phyloP scores from a whole-genome alignment of 2,329 filamentous ascomycete species.

The Rugonectria rugulosa region DNA sequence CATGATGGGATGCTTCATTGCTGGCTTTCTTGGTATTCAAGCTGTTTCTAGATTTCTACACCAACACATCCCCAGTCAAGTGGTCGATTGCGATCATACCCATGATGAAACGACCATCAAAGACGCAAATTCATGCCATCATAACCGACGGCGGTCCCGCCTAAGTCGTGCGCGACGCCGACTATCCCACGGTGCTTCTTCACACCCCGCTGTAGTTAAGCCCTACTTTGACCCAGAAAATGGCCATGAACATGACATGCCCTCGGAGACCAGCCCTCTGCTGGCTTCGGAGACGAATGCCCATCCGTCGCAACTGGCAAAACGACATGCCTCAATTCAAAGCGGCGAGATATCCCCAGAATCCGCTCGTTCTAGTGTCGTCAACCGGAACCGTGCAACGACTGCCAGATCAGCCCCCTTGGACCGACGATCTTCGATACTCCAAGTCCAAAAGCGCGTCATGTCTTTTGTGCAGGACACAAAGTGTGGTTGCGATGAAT shows the following conservation, averaged over 20 bases:
- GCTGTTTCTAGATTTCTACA: constrained; percentile 76
- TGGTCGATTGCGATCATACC: constrained; percentile 81
- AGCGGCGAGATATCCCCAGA: constrained; percentile 41
- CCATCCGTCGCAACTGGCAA: constrained; percentile 31
- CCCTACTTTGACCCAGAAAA: constrained; percentile 30
- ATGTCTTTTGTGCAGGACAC: constrained; percentile 72
- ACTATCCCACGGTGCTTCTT: constrained; percentile 37
- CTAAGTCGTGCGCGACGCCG: constrained; percentile 43
- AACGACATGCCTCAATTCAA: constrained; percentile 40
- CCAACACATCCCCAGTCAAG: constrained; percentile 76
- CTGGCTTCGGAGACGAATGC: constrained; percentile 44
- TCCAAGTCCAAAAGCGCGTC: constrained; percentile 62
- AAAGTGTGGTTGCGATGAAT: constrained; percentile 68
- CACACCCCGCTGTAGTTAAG: constrained; percentile 28
- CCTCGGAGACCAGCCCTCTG: constrained; percentile 59
- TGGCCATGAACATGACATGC: constrained; percentile 29
- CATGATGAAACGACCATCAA: constrained; percentile 63
- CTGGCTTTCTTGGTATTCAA: constrained; percentile 79
- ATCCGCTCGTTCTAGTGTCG: constrained; percentile 32
- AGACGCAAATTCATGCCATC: constrained; percentile 35
- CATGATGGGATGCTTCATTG: constrained; percentile 73
- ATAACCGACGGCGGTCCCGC: constrained; percentile 40
- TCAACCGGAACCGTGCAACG: constrained; percentile 36
- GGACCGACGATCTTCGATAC: constrained; percentile 63
- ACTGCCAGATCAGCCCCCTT: constrained; percentile 40